Base-by-base conservation (phyloP, 2,329 filamentous ascomycete species). In the Phyllosticta citribraziliensis region DNA sequence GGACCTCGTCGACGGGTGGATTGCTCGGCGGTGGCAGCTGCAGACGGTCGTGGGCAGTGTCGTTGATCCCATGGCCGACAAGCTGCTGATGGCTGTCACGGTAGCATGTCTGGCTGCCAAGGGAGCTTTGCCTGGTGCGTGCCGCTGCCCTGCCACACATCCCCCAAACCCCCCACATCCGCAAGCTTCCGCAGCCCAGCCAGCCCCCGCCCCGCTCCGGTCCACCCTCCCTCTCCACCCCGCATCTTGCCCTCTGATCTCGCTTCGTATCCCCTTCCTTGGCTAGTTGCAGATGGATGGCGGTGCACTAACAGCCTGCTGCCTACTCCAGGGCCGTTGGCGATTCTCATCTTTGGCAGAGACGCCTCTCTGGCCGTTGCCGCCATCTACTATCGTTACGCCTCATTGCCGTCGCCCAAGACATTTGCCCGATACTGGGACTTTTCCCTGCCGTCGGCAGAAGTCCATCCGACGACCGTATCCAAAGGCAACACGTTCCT, bases 31-130 rank as follows among this genome's bases (percentile, higher is more conserved):
- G 63, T 97, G 88, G 85, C 88, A 93, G 57, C 82, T 91, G 62
- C 88, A 94, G 74, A 97, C 94, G 0, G 93, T 99, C 1, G 91
- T 97, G 10, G 94, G 94, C 60, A 95, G 90, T 60, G 85, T 99
- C 30, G 91, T 99, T 64, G 92, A 96, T 70, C 94, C 94, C 5
- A 94, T 97, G 88, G 94, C 94, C 2, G 94, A 99, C 75, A 99
- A 99, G 78, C 83, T 85, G 9, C 82, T 99, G 65, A 97, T 99
- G 94, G 97, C 93, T 0, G 85, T 96, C 62, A 76, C 96, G 68
- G 95, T 93, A 0, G 86, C 93, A 12, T 91, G 89, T 65, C 77
- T 97, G 53, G 91, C 92, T 3, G 80, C 88, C 64, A 91, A 96
- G 68, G 91, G 91, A 3, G 83, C 85, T 14, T 79, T 99, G 57